phyloP scores from a whole-genome alignment of 352 stramenopile genomes.

The Phytophthora colocasiae region DNA sequence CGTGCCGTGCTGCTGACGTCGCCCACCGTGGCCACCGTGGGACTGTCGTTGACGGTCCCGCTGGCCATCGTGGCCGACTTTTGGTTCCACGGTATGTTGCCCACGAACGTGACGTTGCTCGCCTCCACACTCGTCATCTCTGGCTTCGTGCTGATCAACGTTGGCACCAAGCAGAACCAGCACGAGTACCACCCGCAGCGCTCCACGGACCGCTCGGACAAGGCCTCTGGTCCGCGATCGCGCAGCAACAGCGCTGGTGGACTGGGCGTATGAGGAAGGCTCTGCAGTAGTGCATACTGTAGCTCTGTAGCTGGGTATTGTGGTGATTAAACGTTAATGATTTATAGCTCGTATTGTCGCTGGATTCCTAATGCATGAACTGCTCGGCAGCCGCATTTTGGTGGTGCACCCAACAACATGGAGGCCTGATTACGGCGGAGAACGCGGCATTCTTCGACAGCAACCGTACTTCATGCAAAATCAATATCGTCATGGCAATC shows the following conservation, averaged over 20 bases:
- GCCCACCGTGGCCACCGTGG: slow-evolving; percentile 95
- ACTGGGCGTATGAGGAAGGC: slow-evolving; percentile 15
- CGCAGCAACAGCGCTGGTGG: slow-evolving; percentile 20
- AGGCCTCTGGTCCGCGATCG: slow-evolving; percentile 4
- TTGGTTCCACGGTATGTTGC: slow-evolving; percentile 61
- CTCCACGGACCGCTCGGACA: slow-evolving; percentile 39
- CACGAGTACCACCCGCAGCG: slow-evolving; percentile 61
- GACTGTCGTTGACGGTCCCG: slow-evolving; percentile 96
- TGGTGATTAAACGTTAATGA: slow-evolving; percentile 8
- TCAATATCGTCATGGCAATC: too few species aligned
- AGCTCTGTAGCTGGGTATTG: slow-evolving; percentile 7
- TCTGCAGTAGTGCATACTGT: slow-evolving; percentile 1
- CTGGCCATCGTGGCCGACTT: slow-evolving; percentile 94
- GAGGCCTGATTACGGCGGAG: too few species aligned
- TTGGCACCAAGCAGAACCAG: slow-evolving; percentile 69
- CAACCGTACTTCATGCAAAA: too few species aligned
- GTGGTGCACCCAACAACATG: neutral
- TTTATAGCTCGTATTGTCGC: slow-evolving; percentile 2
- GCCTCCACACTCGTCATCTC: slow-evolving; percentile 70
- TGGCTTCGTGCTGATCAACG: slow-evolving; percentile 78
- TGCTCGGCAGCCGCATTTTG: neutral
- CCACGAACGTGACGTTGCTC: slow-evolving; percentile 61
- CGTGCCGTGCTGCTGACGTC: slow-evolving; percentile 94
- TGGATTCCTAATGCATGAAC: neutral
- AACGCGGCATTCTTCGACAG: too few species aligned